Base-by-base conservation (phyloP, 306 rosid genomes). In the Cucurbita moschata region DNA sequence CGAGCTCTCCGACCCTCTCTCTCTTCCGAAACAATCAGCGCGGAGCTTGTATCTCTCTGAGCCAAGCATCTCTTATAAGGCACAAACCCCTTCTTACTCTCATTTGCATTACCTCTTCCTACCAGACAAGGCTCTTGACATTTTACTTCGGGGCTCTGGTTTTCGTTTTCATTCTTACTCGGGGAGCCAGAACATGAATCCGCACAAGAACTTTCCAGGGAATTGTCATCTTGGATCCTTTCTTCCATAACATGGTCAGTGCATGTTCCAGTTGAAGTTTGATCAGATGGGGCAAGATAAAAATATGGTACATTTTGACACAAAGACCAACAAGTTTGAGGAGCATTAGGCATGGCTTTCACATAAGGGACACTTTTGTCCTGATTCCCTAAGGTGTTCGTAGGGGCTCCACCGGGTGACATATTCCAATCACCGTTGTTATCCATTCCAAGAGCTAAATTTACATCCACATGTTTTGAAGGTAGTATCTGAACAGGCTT, bases 21-120 rank as follows among this genome's bases (percentile, higher is more conserved):
- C 67, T 87, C 94, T 66, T 86, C 88, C 7, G 84, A 43, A 30
- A 51, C 71, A 35, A 72, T 83, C 60, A 75, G 77, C 5, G 86
- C 75, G 8, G 96, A 85, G 83, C 57, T 76, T 19, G 80, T 77
- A 53, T 81, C 95, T 81, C 87, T 85, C 77, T 90, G 89, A 70
- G 94, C 77, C 64, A 90, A 71, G 79, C 96, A 90, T 78, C 94
- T 83, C 82, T 93, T 93, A 78, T 90, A 93, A 37, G 96, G 94
- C 57, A 84, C 88, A 77, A 93, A 90, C 35, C 98, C 98, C 79
- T 76, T 85, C 56, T 80, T 70, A 50, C 86, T 75, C 52, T 83
- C 84, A 79, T 77, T 67, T 76, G 81, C 73, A 10, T 67, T 77
- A 10, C 73, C 74, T 53, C 75, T 82, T 61, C 70, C 81, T 44